Evolutionary conservation across 257 asterid species (phyloP).

Genomic region (Jacaranda copaia): DNA sequence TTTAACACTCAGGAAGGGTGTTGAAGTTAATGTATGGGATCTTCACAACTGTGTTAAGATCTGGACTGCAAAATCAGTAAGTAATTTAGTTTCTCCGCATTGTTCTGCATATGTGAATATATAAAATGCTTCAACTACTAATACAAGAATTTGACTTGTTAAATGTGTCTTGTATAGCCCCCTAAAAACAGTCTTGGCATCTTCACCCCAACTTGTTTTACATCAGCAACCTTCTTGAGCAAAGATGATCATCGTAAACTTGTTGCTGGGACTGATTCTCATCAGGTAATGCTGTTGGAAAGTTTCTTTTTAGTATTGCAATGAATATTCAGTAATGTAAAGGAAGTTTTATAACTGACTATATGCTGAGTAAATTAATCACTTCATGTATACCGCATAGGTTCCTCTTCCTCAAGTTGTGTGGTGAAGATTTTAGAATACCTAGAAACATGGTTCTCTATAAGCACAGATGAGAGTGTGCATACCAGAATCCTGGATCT

Average conservation of each 20-base stretch:
- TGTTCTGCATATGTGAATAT: not conserved
- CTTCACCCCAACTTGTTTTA: constrained; percentile 89
- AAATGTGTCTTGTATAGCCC: constrained; percentile 63
- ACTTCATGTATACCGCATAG: not conserved
- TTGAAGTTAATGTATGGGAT: constrained; percentile 93
- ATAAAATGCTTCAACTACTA: constrained; percentile 12
- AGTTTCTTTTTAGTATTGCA: not conserved
- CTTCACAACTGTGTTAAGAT: constrained; percentile 56
- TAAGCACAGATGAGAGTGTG: not conserved
- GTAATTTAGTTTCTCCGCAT: constrained; percentile 37
- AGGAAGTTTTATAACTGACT: not conserved
- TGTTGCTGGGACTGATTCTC: constrained; percentile 82
- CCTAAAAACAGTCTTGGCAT: constrained; percentile 82
- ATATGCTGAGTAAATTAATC: not conserved
- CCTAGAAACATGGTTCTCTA: not conserved
- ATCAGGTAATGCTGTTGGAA: constrained; percentile 62
- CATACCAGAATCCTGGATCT: not conserved
- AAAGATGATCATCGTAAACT: constrained; percentile 90
- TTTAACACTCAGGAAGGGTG: constrained; percentile 71
- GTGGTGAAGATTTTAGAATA: not conserved
- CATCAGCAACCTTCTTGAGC: constrained; percentile 81
- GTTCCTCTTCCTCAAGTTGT: not conserved
- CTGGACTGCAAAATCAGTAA: constrained; percentile 91
- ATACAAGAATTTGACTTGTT: constrained; percentile 29
- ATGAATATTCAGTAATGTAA: not conserved